These are phyloP conservation scores for Acrocalymma vagum DNA, from an alignment of 2,329 filamentous ascomycete species.

Conservation along the genomic window DNA sequence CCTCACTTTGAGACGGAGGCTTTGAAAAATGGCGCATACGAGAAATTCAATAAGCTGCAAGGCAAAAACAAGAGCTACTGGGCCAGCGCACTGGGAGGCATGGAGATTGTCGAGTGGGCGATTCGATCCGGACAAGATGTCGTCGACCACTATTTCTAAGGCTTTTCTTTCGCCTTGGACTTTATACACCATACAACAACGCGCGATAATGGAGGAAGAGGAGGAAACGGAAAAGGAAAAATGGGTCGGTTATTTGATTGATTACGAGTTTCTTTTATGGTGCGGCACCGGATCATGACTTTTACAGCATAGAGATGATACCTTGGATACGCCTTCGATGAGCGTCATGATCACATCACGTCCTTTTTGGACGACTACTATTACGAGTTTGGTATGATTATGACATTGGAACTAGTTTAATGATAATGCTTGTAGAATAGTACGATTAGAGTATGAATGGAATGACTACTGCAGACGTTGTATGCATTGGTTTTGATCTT, in stretches of 20 bases:
- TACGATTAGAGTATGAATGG: constrained; percentile 10
- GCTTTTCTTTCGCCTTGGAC: constrained; percentile 1
- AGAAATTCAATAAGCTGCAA: constrained; percentile 42
- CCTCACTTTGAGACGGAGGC: constrained; percentile 43
- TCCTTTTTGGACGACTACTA: constrained; percentile 10
- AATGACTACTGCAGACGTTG: too few relatives aligned
- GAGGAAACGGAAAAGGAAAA: constrained; percentile 4
- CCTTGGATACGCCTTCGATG: constrained; percentile 32
- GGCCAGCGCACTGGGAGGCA: constrained; percentile 45
- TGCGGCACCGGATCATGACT: constrained; percentile 15
- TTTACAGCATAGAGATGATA: constrained; percentile 32
- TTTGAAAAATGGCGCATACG: constrained; percentile 37
- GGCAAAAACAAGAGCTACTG: constrained; percentile 48
- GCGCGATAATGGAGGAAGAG: background rate
- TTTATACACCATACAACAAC: too few relatives aligned
- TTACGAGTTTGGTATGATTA: constrained; percentile 25
- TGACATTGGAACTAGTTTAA: constrained; percentile 17
- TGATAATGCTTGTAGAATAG: constrained; percentile 23
- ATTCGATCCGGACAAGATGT: constrained; percentile 44
- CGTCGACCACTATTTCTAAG: constrained; percentile 42
- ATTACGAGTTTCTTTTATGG: constrained; percentile 19
- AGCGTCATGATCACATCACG: constrained; percentile 36
- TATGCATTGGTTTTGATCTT: too few relatives aligned
- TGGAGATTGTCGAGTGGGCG: constrained; percentile 50
- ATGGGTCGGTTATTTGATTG: constrained; percentile 6